A percentile compares a stretch with the other conserved stretches of the same genome.
Conservation (phyloP, 768 basidiomycete genomes). For the Tricholoma flavovirens region DNA sequence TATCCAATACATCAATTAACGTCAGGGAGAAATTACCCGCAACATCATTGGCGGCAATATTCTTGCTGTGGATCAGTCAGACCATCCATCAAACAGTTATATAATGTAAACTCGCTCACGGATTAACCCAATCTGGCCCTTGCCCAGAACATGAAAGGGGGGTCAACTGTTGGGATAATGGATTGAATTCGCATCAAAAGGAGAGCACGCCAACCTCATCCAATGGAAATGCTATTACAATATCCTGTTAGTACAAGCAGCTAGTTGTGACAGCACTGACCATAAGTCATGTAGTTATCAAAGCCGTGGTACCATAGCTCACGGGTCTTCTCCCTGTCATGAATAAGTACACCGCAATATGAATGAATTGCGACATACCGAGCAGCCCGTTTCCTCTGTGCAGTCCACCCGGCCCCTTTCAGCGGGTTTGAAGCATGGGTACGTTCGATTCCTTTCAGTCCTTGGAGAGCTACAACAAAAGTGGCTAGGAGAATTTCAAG, state of each 20-base stretch:
- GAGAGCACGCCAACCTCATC: conserved; percentile 56
- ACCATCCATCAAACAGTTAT: background rate
- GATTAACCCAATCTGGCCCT: conserved; percentile 83
- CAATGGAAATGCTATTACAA: conserved; percentile 64
- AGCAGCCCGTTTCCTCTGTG: conserved; percentile 47
- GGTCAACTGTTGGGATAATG: conserved; percentile 50
- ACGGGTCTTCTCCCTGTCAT: conserved; percentile 57
- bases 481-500: conserved; percentile 40
- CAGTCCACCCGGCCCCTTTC: conserved; percentile 43
- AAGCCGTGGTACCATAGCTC: conserved; percentile 91
- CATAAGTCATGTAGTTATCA: conserved; percentile 80
- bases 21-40: conserved; percentile 90
- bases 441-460: conserved; percentile 23
- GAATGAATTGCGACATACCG: conserved; percentile 35
- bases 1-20: conserved; percentile 78
- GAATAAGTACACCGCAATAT: background rate
- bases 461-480: conserved; percentile 34
- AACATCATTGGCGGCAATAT: conserved; percentile 85
- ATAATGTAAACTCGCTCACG: conserved; percentile 43
- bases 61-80: conserved; percentile 37
- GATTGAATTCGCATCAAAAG: background rate
- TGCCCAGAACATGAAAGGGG: conserved; percentile 83
- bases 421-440: conserved; percentile 29
- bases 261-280: conserved; percentile 31
- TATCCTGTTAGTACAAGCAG: conserved; percentile 12